Conservation (phyloP, 805 yeast species). For the Pichia sporocuriosa region DNA sequence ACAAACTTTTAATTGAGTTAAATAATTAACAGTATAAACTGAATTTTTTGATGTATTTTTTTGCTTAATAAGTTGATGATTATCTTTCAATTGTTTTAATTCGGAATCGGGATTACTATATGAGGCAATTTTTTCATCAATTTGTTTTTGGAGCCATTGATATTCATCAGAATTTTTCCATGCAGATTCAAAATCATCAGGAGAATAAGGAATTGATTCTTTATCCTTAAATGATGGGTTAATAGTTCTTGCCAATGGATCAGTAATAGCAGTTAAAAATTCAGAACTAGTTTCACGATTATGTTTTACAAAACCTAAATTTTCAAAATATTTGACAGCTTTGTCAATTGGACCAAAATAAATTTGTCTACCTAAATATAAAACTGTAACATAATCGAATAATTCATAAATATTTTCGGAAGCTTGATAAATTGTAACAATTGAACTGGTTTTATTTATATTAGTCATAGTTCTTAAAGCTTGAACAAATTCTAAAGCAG, state of each 20-base stretch:
- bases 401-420: slow-evolving; percentile 55
- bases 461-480: slow-evolving; percentile 55
- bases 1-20: slow-evolving; percentile 45
- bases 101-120: slow-evolving; percentile 30
- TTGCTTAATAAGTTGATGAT: slow-evolving; percentile 31
- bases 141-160: slow-evolving; percentile 29
- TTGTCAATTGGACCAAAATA: slow-evolving; percentile 48
- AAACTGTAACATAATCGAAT: slow-evolving; percentile 54
- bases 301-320: slow-evolving; percentile 58
- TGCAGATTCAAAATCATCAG: slow-evolving; percentile 50
- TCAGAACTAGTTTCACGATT: slow-evolving; percentile 64
- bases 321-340: slow-evolving; percentile 48
- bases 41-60: slow-evolving; percentile 34
- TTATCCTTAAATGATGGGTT: slow-evolving; percentile 43
- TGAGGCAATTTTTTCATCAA: slow-evolving; percentile 31
- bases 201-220: slow-evolving; percentile 51
- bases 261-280: slow-evolving; percentile 59
- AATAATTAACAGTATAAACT: slow-evolving; percentile 35
- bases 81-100: slow-evolving; percentile 25
- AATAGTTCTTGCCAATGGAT: slow-evolving; percentile 50
- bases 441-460: slow-evolving; percentile 47
- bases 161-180: slow-evolving; percentile 56
- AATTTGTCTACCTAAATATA: slow-evolving; percentile 56
- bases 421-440: slow-evolving; percentile 64
- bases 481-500: slow-evolving; percentile 59